Evolutionary conservation across 345 rosid species (phyloP).

Genomic region (Populus ilicifolia): DNA sequence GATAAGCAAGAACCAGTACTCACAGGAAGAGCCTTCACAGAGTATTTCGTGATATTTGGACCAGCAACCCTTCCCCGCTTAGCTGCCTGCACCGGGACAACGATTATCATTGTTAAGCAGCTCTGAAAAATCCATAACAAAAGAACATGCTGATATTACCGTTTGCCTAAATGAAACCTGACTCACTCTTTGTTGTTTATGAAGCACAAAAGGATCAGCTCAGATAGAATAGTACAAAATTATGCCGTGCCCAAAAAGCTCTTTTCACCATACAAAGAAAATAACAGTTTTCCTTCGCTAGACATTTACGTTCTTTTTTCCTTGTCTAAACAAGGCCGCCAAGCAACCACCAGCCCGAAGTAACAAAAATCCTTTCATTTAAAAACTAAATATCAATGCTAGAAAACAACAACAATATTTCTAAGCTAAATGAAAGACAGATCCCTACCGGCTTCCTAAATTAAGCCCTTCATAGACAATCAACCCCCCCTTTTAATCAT

Average conservation of each 20-base stretch:
- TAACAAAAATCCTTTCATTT: neutral
- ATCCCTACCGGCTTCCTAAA: neutral
- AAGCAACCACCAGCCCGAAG: neutral
- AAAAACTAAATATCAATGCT: neutral
- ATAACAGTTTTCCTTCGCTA: neutral
- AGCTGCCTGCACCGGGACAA: constrained; percentile 50
- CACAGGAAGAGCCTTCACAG: constrained; percentile 85
- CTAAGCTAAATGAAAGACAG: neutral
- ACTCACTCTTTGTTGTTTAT: neutral
- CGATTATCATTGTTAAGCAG: neutral
- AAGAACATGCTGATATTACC: neutral
- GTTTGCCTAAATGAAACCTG: neutral
- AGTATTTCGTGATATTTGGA: constrained; percentile 59
- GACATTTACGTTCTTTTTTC: neutral
- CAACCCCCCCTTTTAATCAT: neutral
- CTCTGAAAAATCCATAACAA: neutral
- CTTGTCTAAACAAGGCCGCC: neutral
- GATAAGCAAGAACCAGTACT: constrained; percentile 29
- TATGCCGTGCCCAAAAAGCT: neutral
- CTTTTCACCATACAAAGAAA: neutral
- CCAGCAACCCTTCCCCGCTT: constrained; percentile 58
- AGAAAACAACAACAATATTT: neutral
- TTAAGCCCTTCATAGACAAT: neutral
- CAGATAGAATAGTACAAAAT: neutral
- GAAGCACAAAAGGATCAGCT: neutral